phyloP scores from a whole-genome alignment of 2,329 filamentous ascomycete genomes.

The Pyrenophora graminea region DNA sequence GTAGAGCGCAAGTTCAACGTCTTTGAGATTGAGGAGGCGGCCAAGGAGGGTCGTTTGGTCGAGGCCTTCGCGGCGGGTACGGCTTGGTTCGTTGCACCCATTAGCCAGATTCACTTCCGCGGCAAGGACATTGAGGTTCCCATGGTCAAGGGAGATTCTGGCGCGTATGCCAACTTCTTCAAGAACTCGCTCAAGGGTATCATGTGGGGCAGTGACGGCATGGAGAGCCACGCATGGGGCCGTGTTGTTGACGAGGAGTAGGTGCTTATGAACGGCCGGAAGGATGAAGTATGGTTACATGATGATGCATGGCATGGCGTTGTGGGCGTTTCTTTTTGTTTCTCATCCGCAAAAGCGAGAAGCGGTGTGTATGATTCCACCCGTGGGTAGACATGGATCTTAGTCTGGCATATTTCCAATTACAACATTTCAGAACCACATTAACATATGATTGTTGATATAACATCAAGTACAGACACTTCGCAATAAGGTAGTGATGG shows the following conservation, averaged over 20 bases:
- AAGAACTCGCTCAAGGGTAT: constrained; percentile 55
- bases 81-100: constrained; percentile 61
- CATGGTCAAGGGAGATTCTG: constrained; percentile 47
- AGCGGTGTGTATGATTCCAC: background rate
- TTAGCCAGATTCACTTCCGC: constrained; percentile 52
- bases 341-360: background rate
- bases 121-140: constrained; percentile 51
- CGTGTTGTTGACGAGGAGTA: constrained; percentile 49
- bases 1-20: constrained; percentile 86
- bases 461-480: no score
- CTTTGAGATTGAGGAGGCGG: constrained; percentile 72
- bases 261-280: background rate
- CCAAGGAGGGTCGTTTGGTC: constrained; percentile 73
- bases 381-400: no score
- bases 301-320: background rate
- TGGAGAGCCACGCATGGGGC: constrained; percentile 54
- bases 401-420: no score
- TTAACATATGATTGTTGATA: no score
- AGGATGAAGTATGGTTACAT: background rate
- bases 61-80: constrained; percentile 89
- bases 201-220: constrained; percentile 53
- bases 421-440: no score
- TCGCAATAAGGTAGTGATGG: no score
- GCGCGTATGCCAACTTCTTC: constrained; percentile 49
- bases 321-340: background rate